A percentile compares a stretch with the other conserved stretches of the same genome.
Conservation (phyloP, 2,329 filamentous ascomycete species). For the Cercospora citrullina region DNA sequence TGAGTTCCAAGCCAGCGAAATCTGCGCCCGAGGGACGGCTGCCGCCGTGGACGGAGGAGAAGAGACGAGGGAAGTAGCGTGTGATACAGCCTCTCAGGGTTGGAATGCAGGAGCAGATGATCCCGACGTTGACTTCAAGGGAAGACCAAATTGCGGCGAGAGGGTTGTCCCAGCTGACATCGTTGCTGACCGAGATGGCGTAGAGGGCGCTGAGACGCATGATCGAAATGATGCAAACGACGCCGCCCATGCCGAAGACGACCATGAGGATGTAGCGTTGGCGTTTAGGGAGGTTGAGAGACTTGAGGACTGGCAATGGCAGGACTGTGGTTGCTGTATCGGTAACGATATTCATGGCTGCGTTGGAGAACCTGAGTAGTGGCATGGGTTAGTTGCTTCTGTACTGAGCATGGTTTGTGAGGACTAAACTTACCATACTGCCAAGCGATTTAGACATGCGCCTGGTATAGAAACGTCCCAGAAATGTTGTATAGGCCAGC, state of each 20-base stretch:
- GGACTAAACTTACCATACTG: conserved; percentile 32
- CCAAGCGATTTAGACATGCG: conserved; percentile 33
- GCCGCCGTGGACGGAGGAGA: conserved; percentile 16
- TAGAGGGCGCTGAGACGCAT: conserved; percentile 34
- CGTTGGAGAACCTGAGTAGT: conserved; percentile 32
- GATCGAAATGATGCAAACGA: conserved; percentile 34
- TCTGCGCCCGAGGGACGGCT: conserved; percentile 1
- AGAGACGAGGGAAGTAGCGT: conserved; percentile 33
- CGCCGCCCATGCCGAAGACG: conserved; percentile 38
- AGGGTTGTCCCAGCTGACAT: conserved; percentile 35
- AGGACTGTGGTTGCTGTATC: conserved; percentile 38
- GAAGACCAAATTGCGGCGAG: conserved; percentile 32
- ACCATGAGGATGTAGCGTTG: conserved; percentile 37
- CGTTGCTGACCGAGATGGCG: conserved; percentile 28
- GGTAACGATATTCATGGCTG: conserved; percentile 38
- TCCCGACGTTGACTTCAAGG: conserved; percentile 36
- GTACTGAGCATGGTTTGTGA: not conserved
- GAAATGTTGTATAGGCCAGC: conserved; percentile 35
- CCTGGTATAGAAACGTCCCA: conserved; percentile 30
- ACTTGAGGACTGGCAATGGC: conserved; percentile 38
- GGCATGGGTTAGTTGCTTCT: not conserved
- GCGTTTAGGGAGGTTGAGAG: conserved; percentile 33
- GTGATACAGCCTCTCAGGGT: conserved; percentile 33
- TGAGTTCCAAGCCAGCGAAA: conserved; percentile 16
- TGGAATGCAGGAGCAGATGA: conserved; percentile 34